A percentile compares a stretch with the other conserved stretches of the same genome.
These are phyloP conservation scores for Acer campestre DNA, from an alignment of 345 rosid genomes.

Conservation along the genomic window DNA sequence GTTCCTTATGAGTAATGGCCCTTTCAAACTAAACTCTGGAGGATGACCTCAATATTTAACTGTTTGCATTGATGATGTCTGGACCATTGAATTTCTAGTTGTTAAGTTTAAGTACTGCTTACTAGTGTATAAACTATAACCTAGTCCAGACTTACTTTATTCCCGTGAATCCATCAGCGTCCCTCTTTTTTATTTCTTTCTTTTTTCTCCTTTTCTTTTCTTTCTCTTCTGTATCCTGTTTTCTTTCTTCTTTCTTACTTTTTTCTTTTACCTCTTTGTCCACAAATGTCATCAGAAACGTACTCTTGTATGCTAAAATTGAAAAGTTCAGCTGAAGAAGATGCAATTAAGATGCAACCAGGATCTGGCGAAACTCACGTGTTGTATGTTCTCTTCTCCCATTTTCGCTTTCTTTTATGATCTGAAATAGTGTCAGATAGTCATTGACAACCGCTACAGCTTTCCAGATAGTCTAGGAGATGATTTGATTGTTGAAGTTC, in stretches of 20 bases:
- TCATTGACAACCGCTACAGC: slow-evolving; percentile 52
- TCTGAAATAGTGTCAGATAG: slow-evolving; percentile 19
- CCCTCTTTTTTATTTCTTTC: too few species aligned
- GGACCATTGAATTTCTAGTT: neutral
- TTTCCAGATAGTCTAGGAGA: slow-evolving; percentile 96
- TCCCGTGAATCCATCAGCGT: neutral
- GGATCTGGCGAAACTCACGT: slow-evolving; percentile 96
- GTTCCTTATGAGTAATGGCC: neutral
- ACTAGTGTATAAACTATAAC: neutral
- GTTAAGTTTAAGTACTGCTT: neutral
- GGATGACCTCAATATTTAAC: neutral
- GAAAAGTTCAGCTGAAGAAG: slow-evolving; percentile 87
- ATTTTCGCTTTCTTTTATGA: slow-evolving; percentile 17
- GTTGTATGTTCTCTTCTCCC: slow-evolving; percentile 61
- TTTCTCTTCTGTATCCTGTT: neutral
- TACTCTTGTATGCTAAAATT: slow-evolving; percentile 74
- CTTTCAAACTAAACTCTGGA: neutral
- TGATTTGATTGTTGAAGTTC: slow-evolving; percentile 89
- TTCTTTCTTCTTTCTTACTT: slow-evolving; percentile 15
- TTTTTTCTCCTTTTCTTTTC: neutral
- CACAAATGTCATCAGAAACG: slow-evolving; percentile 53
- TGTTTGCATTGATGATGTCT: neutral
- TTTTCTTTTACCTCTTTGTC: slow-evolving; percentile 1
- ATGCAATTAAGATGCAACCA: slow-evolving; percentile 76
- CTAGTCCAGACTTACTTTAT: neutral